Evolutionary conservation across 441 rosid genomes (phyloP).

Genomic region (Manihot esculenta): DNA sequence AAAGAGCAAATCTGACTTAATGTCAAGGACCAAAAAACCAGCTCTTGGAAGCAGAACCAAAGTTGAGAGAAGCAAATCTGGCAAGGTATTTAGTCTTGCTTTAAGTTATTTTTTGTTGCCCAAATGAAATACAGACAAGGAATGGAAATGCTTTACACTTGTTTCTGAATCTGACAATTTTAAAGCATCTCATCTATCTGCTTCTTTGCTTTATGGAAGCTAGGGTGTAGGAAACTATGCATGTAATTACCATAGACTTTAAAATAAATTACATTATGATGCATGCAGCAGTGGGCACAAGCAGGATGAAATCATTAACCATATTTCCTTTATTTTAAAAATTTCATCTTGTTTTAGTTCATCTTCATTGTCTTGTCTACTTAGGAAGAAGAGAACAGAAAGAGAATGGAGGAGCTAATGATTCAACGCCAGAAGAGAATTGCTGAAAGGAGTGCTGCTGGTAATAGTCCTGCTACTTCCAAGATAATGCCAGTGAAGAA

Average conservation of each 20-base stretch:
- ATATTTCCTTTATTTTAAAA: slow-evolving; percentile 6
- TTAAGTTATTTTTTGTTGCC: not conserved
- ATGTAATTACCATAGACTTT: not conserved
- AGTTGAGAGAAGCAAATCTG: slow-evolving; percentile 52
- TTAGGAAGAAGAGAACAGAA: slow-evolving; percentile 79
- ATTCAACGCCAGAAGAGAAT: slow-evolving; percentile 89
- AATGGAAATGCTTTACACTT: not conserved
- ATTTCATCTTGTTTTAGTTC: not conserved
- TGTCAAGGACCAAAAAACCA: slow-evolving; percentile 55
- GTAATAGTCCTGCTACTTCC: slow-evolving; percentile 30
- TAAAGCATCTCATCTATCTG: not conserved
- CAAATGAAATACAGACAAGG: not conserved
- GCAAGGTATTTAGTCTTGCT: slow-evolving; percentile 45
- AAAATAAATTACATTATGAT: not conserved
- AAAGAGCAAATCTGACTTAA: slow-evolving; percentile 46
- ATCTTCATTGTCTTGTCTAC: slow-evolving; percentile 16
- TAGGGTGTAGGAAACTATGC: not conserved
- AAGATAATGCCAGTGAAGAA: slow-evolving; percentile 40
- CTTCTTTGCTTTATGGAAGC: not conserved
- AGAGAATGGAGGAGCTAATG: slow-evolving; percentile 69
- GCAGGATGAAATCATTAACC: not conserved
- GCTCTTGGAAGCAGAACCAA: slow-evolving; percentile 56
- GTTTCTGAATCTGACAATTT: not conserved
- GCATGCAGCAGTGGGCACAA: not conserved
- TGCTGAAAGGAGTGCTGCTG: slow-evolving; percentile 73